These are phyloP conservation scores for Xerophyta viscosa DNA, from an alignment of 106 monocot species.

Conservation along the genomic window DNA sequence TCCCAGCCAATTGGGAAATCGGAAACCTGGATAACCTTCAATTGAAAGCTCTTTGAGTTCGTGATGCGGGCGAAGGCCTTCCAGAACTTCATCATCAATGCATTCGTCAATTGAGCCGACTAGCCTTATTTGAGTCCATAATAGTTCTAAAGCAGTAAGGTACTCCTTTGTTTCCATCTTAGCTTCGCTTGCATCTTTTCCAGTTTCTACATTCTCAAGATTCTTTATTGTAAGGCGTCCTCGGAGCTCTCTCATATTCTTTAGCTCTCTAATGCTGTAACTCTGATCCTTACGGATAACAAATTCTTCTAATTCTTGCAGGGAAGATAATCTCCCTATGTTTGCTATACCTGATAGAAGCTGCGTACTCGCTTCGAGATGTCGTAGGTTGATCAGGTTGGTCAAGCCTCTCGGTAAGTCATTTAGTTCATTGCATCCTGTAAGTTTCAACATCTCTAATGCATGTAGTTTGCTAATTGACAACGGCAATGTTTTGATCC, in stretches of 20 bases:
- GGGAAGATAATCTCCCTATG: constrained; percentile 28
- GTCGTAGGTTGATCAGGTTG: constrained; percentile 9
- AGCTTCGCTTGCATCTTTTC: background rate
- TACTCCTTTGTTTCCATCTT: background rate
- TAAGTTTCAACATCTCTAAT: constrained; percentile 13
- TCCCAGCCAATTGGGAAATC: constrained; percentile 10
- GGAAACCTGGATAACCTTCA: background rate
- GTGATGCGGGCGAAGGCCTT: constrained; percentile 8
- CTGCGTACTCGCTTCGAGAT: constrained; percentile 8
- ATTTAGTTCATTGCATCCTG: background rate
- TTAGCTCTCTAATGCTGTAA: constrained; percentile 29
- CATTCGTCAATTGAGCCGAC: background rate
- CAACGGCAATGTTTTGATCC: constrained; percentile 4
- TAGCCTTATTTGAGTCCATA: background rate
- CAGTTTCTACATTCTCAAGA: constrained; percentile 14
- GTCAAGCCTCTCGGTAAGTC: constrained; percentile 7
- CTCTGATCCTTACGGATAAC: constrained; percentile 10
- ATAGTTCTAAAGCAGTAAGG: constrained; percentile 10
- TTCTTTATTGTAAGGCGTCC: constrained; percentile 20
- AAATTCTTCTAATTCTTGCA: constrained; percentile 40
- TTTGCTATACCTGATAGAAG: constrained; percentile 3
- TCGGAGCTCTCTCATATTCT: constrained; percentile 24
- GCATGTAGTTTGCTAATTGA: constrained; percentile 11
- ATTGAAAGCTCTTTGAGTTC: constrained; percentile 8
- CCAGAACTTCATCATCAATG: constrained; percentile 1